These are phyloP conservation scores for Tephrocybe sp. DNA, from an alignment of 768 basidiomycete genomes.

Conservation along the genomic window DNA sequence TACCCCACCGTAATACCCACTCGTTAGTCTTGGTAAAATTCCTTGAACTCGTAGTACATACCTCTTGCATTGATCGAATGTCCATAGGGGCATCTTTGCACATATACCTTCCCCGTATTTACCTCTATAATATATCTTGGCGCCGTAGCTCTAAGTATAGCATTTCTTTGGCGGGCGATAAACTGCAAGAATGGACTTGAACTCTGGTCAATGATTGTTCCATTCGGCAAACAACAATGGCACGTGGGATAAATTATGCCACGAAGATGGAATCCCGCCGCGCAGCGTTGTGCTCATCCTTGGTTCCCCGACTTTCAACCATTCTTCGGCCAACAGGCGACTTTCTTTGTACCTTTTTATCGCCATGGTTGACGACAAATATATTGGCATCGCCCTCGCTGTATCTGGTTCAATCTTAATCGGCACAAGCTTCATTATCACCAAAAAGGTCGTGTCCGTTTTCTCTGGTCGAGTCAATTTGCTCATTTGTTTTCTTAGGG, in stretches of 20 bases:
- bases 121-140: not conserved
- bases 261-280: constrained; percentile 13
- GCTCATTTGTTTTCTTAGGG: constrained; percentile 52
- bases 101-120: not conserved
- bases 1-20: too few species aligned
- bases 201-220: too few species aligned
- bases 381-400: constrained; percentile 90
- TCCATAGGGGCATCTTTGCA: constrained; percentile 11
- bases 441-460: constrained; percentile 77
- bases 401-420: constrained; percentile 84
- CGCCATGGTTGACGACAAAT: constrained; percentile 87
- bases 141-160: not conserved
- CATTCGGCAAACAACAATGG: constrained; percentile 11
- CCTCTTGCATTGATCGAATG: constrained; percentile 7
- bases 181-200: too few species aligned
- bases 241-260: constrained; percentile 23
- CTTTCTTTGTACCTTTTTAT: constrained; percentile 8
- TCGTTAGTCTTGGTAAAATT: too few species aligned
- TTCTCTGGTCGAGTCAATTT: not conserved
- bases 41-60: too few species aligned
- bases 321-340: constrained; percentile 17
- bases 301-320: constrained; percentile 5
- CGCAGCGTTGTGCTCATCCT: not conserved
- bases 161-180: too few species aligned
- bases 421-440: constrained; percentile 97